These are phyloP conservation scores for Dothidotthia symphoricarpi DNA, from an alignment of 2,329 filamentous ascomycete genomes.

Conservation along the genomic window DNA sequence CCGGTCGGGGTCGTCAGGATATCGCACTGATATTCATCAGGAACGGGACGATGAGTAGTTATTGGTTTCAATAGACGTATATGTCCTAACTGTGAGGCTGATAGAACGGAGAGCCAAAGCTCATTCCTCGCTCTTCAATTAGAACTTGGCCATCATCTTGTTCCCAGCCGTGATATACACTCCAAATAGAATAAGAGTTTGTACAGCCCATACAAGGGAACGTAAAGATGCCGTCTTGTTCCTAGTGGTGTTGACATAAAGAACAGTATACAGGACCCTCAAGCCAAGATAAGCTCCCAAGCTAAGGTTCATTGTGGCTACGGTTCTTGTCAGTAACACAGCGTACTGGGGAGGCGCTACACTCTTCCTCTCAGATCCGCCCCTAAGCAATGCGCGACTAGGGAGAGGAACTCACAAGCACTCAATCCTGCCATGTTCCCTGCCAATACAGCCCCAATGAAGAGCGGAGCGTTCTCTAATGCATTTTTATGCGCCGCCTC, in stretches of 20 bases:
- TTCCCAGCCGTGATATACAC: constrained; percentile 26
- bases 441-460: constrained; percentile 45
- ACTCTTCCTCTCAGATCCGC: too few species aligned
- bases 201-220: constrained; percentile 14
- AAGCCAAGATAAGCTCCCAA: constrained; percentile 16
- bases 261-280: constrained; percentile 19
- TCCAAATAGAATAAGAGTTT: constrained; percentile 10
- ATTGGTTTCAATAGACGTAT: too few species aligned
- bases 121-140: background rate
- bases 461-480: constrained; percentile 49
- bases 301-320: constrained; percentile 24
- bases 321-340: background rate
- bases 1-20: too few species aligned
- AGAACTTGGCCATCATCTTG: constrained; percentile 1
- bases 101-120: too few species aligned
- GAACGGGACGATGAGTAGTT: too few species aligned
- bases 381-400: background rate
- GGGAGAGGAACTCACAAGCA: constrained; percentile 9
- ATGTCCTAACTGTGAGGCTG: too few species aligned
- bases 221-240: constrained; percentile 18
- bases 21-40: too few species aligned
- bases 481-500: constrained; percentile 48
- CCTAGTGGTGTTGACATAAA: constrained; percentile 22
- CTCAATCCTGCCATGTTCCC: constrained; percentile 41
- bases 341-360: too few species aligned